Conservation (phyloP, 2,329 filamentous ascomycete genomes). For the Ophiostoma triangulosporum region DNA sequence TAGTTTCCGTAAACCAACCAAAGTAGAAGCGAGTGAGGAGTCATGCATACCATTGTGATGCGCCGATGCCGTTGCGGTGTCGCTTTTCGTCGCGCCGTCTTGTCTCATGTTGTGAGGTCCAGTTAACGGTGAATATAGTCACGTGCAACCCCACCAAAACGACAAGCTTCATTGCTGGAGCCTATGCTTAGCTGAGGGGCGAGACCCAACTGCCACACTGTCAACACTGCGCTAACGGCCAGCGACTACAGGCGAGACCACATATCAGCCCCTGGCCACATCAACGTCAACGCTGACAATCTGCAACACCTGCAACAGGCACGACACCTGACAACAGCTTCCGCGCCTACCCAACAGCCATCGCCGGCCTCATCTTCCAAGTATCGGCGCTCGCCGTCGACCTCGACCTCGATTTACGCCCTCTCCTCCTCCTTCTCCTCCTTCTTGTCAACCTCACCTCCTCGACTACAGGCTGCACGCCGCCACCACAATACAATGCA, state of each 20-base stretch:
- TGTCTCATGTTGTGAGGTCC: neutral
- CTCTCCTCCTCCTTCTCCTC: neutral
- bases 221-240: neutral
- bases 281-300: neutral
- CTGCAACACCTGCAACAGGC: neutral
- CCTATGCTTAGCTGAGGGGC: slow-evolving; percentile 4
- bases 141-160: slow-evolving; percentile 5
- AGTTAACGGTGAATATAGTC: slow-evolving; percentile 1
- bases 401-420: neutral
- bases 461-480: neutral
- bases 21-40: neutral
- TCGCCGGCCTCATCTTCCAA: neutral
- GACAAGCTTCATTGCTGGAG: neutral
- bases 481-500: slow-evolving; percentile 9
- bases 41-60: slow-evolving; percentile 4
- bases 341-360: neutral
- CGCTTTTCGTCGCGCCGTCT: neutral
- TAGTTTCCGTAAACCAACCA: neutral
- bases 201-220: neutral
- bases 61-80: neutral
- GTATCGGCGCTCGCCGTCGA: neutral
- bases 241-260: neutral
- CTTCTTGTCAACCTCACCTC: neutral
- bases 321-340: neutral
- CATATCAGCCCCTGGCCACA: neutral